A percentile compares a stretch with the other conserved stretches of the same genome.
Conservation (phyloP, 1,139 yeast genomes). For the Scheffersomyces quercinus region DNA sequence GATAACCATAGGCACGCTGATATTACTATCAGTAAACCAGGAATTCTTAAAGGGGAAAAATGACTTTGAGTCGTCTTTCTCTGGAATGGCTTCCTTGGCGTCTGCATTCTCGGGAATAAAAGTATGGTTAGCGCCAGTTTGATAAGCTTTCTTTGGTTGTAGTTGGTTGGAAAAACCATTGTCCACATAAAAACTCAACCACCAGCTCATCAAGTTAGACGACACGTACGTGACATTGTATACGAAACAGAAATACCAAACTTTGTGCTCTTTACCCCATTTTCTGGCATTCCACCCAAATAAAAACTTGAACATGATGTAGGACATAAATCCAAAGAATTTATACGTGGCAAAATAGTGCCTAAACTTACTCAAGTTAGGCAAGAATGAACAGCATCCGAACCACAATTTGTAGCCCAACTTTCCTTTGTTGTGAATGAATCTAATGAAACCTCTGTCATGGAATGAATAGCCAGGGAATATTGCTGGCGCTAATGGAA, state of each 20-base stretch:
- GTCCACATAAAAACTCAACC: slow-evolving; percentile 56
- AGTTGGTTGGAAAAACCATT: slow-evolving; percentile 45
- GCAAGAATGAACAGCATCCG: slow-evolving; percentile 63
- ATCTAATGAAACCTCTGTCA: slow-evolving; percentile 56
- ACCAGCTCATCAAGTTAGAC: slow-evolving; percentile 84
- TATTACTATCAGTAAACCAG: slow-evolving; percentile 55
- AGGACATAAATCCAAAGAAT: slow-evolving; percentile 64
- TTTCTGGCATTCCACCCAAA: slow-evolving; percentile 82
- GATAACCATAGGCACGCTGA: slow-evolving; percentile 53
- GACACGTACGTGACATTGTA: slow-evolving; percentile 88
- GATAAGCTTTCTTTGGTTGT: slow-evolving; percentile 33
- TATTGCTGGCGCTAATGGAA: slow-evolving; percentile 87
- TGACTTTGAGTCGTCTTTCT: slow-evolving; percentile 47
- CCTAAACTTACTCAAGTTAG: slow-evolving; percentile 56
- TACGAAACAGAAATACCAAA: slow-evolving; percentile 72
- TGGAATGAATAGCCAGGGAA: slow-evolving; percentile 77
- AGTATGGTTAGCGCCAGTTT: slow-evolving; percentile 26
- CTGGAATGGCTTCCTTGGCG: slow-evolving; percentile 1
- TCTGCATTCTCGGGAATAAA: slow-evolving; percentile 7
- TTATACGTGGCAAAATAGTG: slow-evolving; percentile 42
- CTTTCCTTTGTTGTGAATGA: slow-evolving; percentile 46
- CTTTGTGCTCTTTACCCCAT: slow-evolving; percentile 62
- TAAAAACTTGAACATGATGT: slow-evolving; percentile 77
- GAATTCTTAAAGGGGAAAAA: slow-evolving; percentile 48
- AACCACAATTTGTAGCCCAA: slow-evolving; percentile 47